A percentile compares a stretch with the other conserved stretches of the same genome.
Evolutionary conservation across 352 stramenopile species (phyloP).

Genomic region (Globisporangium middletonii): DNA sequence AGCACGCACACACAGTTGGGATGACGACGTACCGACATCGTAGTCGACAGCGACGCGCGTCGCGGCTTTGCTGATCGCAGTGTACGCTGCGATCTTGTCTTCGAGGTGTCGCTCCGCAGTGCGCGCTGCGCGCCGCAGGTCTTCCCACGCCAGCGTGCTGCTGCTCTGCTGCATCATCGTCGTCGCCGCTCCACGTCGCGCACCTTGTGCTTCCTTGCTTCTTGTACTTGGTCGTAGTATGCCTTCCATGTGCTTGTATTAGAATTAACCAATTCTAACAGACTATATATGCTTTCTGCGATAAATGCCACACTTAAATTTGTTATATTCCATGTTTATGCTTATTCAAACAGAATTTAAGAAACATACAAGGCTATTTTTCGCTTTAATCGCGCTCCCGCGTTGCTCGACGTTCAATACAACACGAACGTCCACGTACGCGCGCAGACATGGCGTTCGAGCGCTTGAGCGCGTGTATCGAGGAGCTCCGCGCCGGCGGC

Average conservation of each 20-base stretch:
- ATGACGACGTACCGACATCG: slow-evolving; percentile 48
- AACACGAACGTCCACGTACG: neutral
- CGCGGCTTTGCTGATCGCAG: slow-evolving; percentile 43
- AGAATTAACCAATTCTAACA: neutral
- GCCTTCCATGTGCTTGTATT: neutral
- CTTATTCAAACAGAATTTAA: neutral
- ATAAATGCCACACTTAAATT: neutral
- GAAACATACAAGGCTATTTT: neutral
- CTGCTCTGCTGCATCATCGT: slow-evolving; percentile 51
- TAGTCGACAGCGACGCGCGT: slow-evolving; percentile 29
- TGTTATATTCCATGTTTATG: neutral
- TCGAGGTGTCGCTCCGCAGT: slow-evolving; percentile 71
- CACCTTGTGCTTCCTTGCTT: neutral
- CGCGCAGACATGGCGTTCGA: slow-evolving; percentile 31
- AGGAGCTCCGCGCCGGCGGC: slow-evolving; percentile 33
- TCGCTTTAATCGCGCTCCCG: neutral
- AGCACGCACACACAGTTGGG: neutral
- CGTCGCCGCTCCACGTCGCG: slow-evolving; percentile 14
- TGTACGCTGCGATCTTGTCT: slow-evolving; percentile 77
- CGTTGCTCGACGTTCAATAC: neutral
- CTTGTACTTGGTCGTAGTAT: neutral
- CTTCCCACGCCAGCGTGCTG: slow-evolving; percentile 55
- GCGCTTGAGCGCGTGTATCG: slow-evolving; percentile 39
- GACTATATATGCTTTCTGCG: neutral
- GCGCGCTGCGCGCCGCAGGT: slow-evolving; percentile 61